Base-by-base conservation (phyloP, 176 grass and related monocot species). In the Musa troglodytarum region DNA sequence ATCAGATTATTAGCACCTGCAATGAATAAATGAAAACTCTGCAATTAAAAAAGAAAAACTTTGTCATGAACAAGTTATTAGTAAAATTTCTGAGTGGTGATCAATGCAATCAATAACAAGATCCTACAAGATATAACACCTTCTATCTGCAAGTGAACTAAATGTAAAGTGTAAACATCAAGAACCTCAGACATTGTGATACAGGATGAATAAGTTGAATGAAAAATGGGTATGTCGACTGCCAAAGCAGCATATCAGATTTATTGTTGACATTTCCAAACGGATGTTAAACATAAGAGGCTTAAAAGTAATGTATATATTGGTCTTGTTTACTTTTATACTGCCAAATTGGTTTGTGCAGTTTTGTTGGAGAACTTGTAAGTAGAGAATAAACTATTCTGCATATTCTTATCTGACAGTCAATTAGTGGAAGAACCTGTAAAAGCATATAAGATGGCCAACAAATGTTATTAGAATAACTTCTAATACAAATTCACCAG, bases 1-100 rank as follows among this genome's bases (percentile, higher is more conserved):
- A 97, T 88, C 75, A 97, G 82, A 88, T 97, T 97, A 73, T 97
- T 87, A 50, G 93, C 93, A 72, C 93, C 93, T 97, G 76, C 55
- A 74, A 79, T 65, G 77, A 78, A 57, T 23, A 15, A 21, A 10
- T 15, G 16, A n/a, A 28, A 26, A 25, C 1, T 17, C 19, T 50
- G 11, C 16, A n/a, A 19, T 50, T 13, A 69, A 49, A 50, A 12
- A 69, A 50, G 23, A 69, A 43, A 69, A 69, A 69, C 8, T 69
- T 16, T 58, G 26, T 69, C 16, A 69, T 69, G 2, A 69, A 13
- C 16, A 50, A 50, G 29, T 24, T 10, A 26, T 9, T 11, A 26
- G n/a, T 26, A 65, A 25, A 65, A 3, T 28, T 65, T 28, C 13
- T 13, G 10, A 7, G 15, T 61, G 16, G 14, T 3, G 57, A 57